Base-by-base conservation (phyloP, 1,284 basidiomycete species). In the Marasmius fiardii region DNA sequence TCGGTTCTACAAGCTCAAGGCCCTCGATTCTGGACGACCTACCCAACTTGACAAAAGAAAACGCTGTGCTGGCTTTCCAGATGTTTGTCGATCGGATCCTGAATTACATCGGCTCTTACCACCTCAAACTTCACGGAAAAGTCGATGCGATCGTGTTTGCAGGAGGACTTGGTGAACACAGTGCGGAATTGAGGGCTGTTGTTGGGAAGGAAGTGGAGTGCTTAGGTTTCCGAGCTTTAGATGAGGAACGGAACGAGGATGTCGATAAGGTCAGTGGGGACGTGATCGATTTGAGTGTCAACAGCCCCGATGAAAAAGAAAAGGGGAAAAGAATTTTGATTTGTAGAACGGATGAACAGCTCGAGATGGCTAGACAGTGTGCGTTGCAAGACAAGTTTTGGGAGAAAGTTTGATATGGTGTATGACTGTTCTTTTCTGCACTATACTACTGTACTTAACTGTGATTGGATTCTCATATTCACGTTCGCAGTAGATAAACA, bases 111-210 rank as follows among this genome's bases (percentile, higher is more conserved):
- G 88, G 90, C 4, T 76, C 83, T 49, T 94, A 92, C 67, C 82
- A 88, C 60, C 71, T 90, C 63, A 88, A 90, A 66, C 78, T 93
- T 7, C 75, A 79, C 1, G 79, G 80, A 24, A 53, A 71, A 59
- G 81, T 93, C 5, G 88, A 93, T 67, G 92, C 86, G 3, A 67
- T 95, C 28, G 90, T 94, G 8, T 95, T 95, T 67, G 80, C 90
- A 0, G 93, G 92, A 3, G 92, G 92, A 0, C 92, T 95, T 53
- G 93, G 93, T 0, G 93, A 95, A 72, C 77, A 78, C 61, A 82
- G 85, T 51, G 73, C 71, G 6, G 74, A 81, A 59, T 68, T 95
- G 56, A 72, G 93, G 41, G 67, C 71, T 44, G 81, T 82, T 26
- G 76, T 94, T 11, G 74, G 71, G 2, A 67, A 76, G 34, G 74